Base-by-base conservation (phyloP, 2,329 filamentous ascomycete genomes). In the Aspergillus arachidicola region DNA sequence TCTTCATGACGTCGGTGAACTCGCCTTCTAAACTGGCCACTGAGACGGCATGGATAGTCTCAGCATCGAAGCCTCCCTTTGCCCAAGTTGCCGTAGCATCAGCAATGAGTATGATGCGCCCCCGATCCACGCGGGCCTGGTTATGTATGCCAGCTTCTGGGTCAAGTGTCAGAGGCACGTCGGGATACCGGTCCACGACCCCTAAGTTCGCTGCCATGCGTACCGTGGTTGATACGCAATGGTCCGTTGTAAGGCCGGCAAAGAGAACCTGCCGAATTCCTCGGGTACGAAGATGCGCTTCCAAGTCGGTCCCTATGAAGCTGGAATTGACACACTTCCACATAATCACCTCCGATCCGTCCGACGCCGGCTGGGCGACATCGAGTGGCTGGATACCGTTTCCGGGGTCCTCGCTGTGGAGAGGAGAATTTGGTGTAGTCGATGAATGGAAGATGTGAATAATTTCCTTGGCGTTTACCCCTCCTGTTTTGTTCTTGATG, bases 391-490 rank as follows among this genome's bases (percentile, higher is more conserved):
- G 67, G 14, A 74, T 71, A 1, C 68, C 71, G 2, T 70, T 66
- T 10, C 67, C 67, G 7, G 72, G 72, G 23, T 72, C 69, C 30
- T 69, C 63, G 0, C 79, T 78, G 58, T 80, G 74, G 3, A 84
- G 72, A 4, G 73, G 71, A 0, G 77, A 80, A 0, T 57, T 57
- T 0, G 76, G 69, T 1, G 70, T 65, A 21, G 70, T 66, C 5
- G 81, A 83, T 26, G 79, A 74, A 68, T 84, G 83, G 58, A 77
- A 78, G 14, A 84, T 64, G 67, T 85, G 83, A 55, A 83, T 78
- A 43, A 84, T 75, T 41, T 78, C 72, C 4, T 66, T 16, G 51
- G 55, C 0, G 63, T 60, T 7, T 63, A 19, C 28, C 23, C 21
- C 46, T 19, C 19, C 34, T 16, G 57, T 16, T 62, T 46, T 48